Percentiles rank a stretch among this genome's conserved stretches.
Evolutionary conservation across 2,329 filamentous ascomycete genomes (phyloP).

Genomic region (Ophiosphaerella herpotricha): DNA sequence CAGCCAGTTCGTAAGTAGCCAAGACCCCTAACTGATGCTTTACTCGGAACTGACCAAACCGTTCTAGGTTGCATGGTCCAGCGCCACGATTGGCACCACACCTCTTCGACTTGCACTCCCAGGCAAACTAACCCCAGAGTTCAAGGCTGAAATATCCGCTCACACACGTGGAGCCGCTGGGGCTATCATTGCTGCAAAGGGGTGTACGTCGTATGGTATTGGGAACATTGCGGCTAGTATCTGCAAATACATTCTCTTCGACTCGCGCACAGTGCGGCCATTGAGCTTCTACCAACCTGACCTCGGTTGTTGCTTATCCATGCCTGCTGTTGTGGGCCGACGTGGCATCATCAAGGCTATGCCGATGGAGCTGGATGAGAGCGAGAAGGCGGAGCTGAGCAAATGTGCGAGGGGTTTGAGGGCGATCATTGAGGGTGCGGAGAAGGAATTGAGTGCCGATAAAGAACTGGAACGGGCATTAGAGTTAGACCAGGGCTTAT

Average conservation of each 20-base stretch:
- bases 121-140: constrained; percentile 21
- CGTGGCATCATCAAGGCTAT: constrained; percentile 51
- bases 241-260: constrained; percentile 57
- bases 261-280: constrained; percentile 53
- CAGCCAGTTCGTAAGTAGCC: constrained; percentile 48
- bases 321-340: constrained; percentile 56
- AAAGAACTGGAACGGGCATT: constrained; percentile 32
- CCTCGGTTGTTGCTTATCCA: constrained; percentile 55
- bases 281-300: constrained; percentile 57
- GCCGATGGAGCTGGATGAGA: constrained; percentile 40
- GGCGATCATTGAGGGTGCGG: constrained; percentile 44
- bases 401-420: constrained; percentile 44
- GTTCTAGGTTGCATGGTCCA: constrained; percentile 50
- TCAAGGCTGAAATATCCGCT: constrained; percentile 46
- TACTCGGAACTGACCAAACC: neutral
- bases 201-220: constrained; percentile 57
- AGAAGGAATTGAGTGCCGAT: constrained; percentile 41
- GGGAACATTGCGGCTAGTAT: constrained; percentile 55
- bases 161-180: constrained; percentile 55
- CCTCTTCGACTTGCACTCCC: constrained; percentile 45
- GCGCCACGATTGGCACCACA: constrained; percentile 49
- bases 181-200: constrained; percentile 56
- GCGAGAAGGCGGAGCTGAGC: constrained; percentile 39
- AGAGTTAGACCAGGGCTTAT: constrained; percentile 20
- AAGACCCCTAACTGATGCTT: neutral